These are phyloP conservation scores for Angophora floribunda DNA, from an alignment of 345 rosid species.

Conservation along the genomic window DNA sequence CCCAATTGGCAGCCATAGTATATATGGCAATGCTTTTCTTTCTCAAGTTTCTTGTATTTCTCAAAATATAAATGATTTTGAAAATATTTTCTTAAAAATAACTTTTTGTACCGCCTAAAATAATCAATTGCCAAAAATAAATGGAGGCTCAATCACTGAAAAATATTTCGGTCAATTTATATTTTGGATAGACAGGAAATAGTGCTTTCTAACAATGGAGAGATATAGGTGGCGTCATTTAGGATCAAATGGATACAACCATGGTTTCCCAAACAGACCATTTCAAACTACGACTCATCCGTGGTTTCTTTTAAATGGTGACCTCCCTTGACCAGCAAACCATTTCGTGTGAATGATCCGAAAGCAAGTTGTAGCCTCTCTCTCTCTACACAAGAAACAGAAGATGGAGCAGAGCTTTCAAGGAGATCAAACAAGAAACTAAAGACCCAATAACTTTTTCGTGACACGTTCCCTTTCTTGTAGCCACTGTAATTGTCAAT, in stretches of 20 bases:
- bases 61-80: not conserved
- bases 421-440: not conserved
- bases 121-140: not conserved
- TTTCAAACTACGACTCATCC: not conserved
- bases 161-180: not conserved
- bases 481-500: not conserved
- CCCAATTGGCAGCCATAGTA: not conserved
- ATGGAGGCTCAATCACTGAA: not conserved
- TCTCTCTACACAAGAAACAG: not conserved
- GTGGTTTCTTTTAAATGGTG: not conserved
- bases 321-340: not conserved
- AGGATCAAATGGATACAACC: not conserved
- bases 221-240: not conserved
- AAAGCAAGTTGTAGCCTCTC: not conserved
- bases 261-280: not conserved
- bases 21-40: not conserved
- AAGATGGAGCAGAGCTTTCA: not conserved
- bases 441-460: not conserved
- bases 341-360: not conserved
- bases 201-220: not conserved
- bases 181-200: not conserved
- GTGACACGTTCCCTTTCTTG: not conserved
- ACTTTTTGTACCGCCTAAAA: not conserved
- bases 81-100: not conserved
- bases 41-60: not conserved